A percentile compares a stretch with the other conserved stretches of the same genome.
These are phyloP conservation scores for Fomes fomentarius DNA, from an alignment of 1,284 basidiomycete species.

Conservation along the genomic window DNA sequence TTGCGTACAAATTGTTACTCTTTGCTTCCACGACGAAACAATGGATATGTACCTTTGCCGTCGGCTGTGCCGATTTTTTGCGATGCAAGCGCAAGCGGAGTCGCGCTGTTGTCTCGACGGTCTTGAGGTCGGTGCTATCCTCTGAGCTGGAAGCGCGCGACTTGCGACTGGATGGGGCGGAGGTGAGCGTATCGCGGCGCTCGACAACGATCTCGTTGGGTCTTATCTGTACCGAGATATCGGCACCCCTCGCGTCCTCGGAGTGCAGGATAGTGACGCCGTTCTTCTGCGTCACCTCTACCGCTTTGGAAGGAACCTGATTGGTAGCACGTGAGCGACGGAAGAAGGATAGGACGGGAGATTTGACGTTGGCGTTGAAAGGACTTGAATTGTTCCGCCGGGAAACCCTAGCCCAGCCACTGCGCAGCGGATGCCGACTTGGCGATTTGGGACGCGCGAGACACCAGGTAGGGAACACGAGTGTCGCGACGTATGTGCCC, in stretches of 20 bases:
- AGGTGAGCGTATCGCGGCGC: slow-evolving; percentile 40
- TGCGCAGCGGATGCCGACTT: slow-evolving; percentile 35
- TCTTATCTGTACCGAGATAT: slow-evolving; percentile 43
- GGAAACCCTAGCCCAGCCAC: slow-evolving; percentile 59
- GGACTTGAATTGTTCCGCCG: slow-evolving; percentile 57
- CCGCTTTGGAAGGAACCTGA: slow-evolving; percentile 29
- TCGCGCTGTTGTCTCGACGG: slow-evolving; percentile 45
- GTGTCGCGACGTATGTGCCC: slow-evolving; percentile 49
- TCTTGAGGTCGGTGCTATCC: slow-evolving; percentile 34
- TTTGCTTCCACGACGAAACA: slow-evolving; percentile 40
- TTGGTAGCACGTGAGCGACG: slow-evolving; percentile 40
- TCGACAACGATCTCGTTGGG: slow-evolving; percentile 41
- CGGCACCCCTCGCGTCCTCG: slow-evolving; percentile 37
- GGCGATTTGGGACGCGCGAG: slow-evolving; percentile 46
- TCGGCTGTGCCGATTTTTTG: slow-evolving; percentile 42
- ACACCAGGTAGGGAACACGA: slow-evolving; percentile 61
- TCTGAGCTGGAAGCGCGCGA: slow-evolving; percentile 39
- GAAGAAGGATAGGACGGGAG: slow-evolving; percentile 41
- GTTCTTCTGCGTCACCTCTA: slow-evolving; percentile 29
- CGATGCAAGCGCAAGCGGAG: slow-evolving; percentile 51
- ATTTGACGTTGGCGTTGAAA: slow-evolving; percentile 48
- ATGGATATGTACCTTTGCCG: slow-evolving; percentile 40
- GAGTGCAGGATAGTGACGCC: slow-evolving; percentile 42
- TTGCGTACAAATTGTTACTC: slow-evolving; percentile 31
- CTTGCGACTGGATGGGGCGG: slow-evolving; percentile 33